Evolutionary conservation across 768 basidiomycete species (phyloP).

Genomic region (Trichaptum fuscoviolaceum): DNA sequence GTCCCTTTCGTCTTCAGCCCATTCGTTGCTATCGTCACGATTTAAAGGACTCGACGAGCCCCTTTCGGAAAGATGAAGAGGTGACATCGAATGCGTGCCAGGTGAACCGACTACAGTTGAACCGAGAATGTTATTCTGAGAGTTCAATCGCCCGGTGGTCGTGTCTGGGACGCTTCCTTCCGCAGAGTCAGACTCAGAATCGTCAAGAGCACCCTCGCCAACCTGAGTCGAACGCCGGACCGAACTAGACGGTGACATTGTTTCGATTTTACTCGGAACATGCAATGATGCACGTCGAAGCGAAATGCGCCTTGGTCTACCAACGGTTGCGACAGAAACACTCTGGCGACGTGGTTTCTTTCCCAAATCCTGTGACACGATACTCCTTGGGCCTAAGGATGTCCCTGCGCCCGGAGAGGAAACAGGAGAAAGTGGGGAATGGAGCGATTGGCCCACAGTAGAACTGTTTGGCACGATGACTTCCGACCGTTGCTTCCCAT

Average conservation of each 20-base stretch:
- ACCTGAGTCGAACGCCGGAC: conserved; percentile 42
- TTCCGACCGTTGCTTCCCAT: neutral
- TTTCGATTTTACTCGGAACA: neutral
- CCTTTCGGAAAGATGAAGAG: neutral
- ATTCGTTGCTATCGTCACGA: conserved; percentile 22
- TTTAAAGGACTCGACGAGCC: neutral
- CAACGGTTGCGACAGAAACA: neutral
- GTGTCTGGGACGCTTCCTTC: conserved; percentile 23
- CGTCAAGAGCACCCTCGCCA: conserved; percentile 74
- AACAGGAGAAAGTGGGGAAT: neutral
- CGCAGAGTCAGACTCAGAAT: conserved; percentile 55
- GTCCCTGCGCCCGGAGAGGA: conserved; percentile 20
- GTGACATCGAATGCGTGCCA: neutral
- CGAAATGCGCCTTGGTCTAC: neutral
- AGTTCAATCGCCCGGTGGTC: neutral
- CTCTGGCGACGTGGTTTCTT: neutral
- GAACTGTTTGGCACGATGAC: neutral
- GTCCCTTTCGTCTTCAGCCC: conserved; percentile 38
- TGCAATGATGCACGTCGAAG: conserved; percentile 6
- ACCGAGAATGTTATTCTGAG: neutral
- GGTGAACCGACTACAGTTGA: neutral
- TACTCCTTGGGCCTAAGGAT: conserved; percentile 25
- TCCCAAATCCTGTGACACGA: conserved; percentile 28
- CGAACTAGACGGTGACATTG: neutral
- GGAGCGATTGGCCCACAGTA: neutral